A percentile compares a stretch with the other conserved stretches of the same genome.
Evolutionary conservation across 495 filamentous ascomycete genomes (phyloP).

Genomic region (Talaromyces trachyspermus): DNA sequence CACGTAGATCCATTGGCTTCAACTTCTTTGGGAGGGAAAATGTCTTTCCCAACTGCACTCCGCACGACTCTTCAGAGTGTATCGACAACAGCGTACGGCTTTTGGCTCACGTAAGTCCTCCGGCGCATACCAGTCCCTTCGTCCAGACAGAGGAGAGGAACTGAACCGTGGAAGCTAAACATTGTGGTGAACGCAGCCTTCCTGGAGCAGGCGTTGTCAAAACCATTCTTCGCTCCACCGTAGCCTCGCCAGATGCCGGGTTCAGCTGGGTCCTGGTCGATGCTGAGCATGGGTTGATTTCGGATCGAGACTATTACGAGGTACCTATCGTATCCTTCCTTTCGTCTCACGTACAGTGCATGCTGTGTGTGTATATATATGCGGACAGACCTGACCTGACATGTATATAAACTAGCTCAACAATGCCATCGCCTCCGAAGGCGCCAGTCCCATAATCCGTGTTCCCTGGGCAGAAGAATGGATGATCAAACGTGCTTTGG

Average conservation of each 20-base stretch:
- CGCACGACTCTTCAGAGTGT: not conserved
- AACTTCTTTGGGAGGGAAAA: too few species aligned
- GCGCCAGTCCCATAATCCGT: slow-evolving; percentile 60
- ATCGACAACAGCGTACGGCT: slow-evolving; percentile 10
- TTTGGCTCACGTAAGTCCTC: slow-evolving; percentile 13
- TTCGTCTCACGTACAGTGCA: not conserved
- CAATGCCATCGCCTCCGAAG: slow-evolving; percentile 54
- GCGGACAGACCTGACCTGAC: not conserved
- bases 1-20: too few species aligned
- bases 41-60: slow-evolving; percentile 4
- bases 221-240: slow-evolving; percentile 26
- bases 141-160: not conserved
- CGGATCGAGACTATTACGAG: slow-evolving; percentile 30
- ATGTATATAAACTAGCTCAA: slow-evolving; percentile 15
- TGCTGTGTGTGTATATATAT: not conserved
- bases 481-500: slow-evolving; percentile 71
- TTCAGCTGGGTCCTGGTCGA: slow-evolving; percentile 69
- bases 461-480: slow-evolving; percentile 58
- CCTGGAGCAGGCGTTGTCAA: slow-evolving; percentile 29
- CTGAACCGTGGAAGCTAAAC: not conserved
- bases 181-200: slow-evolving; percentile 18
- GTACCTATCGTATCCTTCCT: slow-evolving; percentile 10
- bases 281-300: slow-evolving; percentile 69
- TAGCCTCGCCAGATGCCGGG: slow-evolving; percentile 15
- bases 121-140: not conserved